These are phyloP conservation scores for Fusarium avenaceum DNA, from an alignment of 2,329 filamentous ascomycete species.

Conservation along the genomic window DNA sequence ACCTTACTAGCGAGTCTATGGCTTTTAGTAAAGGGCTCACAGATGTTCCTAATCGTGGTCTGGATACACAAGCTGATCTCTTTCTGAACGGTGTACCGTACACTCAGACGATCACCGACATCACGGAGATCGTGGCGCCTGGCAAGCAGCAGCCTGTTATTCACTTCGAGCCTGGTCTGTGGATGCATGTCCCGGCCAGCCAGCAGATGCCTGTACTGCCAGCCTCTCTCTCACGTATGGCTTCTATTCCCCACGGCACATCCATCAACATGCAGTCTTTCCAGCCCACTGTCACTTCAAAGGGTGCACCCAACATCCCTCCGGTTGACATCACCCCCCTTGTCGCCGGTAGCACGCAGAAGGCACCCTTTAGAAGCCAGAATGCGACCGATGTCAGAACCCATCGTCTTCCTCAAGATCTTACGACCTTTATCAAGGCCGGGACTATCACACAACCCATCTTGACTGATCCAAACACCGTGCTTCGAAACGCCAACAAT, in stretches of 20 bases:
- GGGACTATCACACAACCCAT: constrained; percentile 53
- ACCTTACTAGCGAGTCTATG: constrained; percentile 55
- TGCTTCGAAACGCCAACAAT: constrained; percentile 49
- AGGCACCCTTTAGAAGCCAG: constrained; percentile 21
- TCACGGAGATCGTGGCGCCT: constrained; percentile 45
- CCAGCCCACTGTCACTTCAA: constrained; percentile 28
- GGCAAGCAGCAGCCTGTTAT: constrained; percentile 50
- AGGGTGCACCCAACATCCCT: constrained; percentile 39
- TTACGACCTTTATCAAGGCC: constrained; percentile 46
- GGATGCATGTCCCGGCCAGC: constrained; percentile 55
- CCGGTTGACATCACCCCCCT: constrained; percentile 50
- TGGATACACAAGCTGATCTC: constrained; percentile 52
- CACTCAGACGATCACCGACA: constrained; percentile 53
- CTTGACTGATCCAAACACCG: constrained; percentile 49
- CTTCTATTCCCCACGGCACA: constrained; percentile 59
- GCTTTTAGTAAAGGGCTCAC: constrained; percentile 52
- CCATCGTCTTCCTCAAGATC: constrained; percentile 50
- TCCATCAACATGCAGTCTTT: constrained; percentile 59
- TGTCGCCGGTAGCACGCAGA: constrained; percentile 1
- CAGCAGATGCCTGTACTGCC: constrained; percentile 38
- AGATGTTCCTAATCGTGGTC: constrained; percentile 56
- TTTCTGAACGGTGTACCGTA: constrained; percentile 55
- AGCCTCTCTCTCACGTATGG: constrained; percentile 55
- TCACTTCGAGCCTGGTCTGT: constrained; percentile 59
- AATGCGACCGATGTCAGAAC: constrained; percentile 22